Base-by-base conservation (phyloP, 2,329 filamentous ascomycete genomes). In the Cytospora paraplurivora region DNA sequence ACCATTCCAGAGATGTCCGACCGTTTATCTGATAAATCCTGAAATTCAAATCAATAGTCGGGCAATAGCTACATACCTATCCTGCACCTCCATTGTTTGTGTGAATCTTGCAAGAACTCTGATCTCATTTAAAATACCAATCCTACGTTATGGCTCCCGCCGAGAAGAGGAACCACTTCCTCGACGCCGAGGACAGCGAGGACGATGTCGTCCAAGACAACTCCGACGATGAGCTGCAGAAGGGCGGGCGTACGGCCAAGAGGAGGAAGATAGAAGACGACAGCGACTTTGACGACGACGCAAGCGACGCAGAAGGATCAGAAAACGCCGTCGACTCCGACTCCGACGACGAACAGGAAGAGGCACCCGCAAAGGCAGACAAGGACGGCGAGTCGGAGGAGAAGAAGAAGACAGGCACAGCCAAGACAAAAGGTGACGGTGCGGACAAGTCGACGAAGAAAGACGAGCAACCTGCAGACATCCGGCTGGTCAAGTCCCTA, bases 151-250 rank as follows among this genome's bases (percentile, higher is more conserved):
- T 93, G 89, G 76, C 87, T 1, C 79, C 85, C 49, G 84, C 85
- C 49, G 84, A 88, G 71, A 92, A 89, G 72, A 84, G 84, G 69
- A 92, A 92, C 74, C 84, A 90, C 59, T 93, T 89, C 70, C 83
- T 93, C 35, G 86, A 88, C 67, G 79, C 77, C 11, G 78, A 78
- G 19, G 81, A 85, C 19, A 88, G 86, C 71, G 84, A 86, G 21
- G 84, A 87, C 41, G 85, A 87, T 53, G 79, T 80, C 44, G 77
- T 77, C 67, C 76, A 79, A 56, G 80, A 90, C 67, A 92, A 89
- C 0, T 89, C 90, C 27, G 78, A 73, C 33, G 83, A 88, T 53
- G 87, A 91, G 66, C 72, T 92, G 65, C 85, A 82, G 71, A 90
- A 90, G 74, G 88, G 88, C 61, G 82, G 81, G 66, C 77, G 83